Conservation (phyloP, 73 alveolate genomes). For the Tetrahymena thermophila region DNA sequence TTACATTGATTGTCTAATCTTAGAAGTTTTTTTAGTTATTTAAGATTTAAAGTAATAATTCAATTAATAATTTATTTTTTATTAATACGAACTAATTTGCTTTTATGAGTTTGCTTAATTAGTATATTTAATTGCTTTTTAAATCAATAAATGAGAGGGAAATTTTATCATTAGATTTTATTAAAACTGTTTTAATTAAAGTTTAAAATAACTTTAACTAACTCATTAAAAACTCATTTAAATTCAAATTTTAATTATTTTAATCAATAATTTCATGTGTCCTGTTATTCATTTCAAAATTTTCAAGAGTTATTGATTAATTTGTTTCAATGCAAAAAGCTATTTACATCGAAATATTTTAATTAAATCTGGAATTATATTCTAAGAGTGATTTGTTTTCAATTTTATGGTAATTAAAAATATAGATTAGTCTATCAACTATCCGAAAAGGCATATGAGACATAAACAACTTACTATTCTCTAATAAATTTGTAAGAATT, state of each 20-base stretch:
- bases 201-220: background rate
- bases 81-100: background rate
- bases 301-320: background rate
- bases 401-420: background rate
- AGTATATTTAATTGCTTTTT: background rate
- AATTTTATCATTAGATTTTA: background rate
- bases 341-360: background rate
- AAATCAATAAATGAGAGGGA: background rate
- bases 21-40: too few relatives aligned
- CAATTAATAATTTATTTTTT: too few relatives aligned
- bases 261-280: too few relatives aligned
- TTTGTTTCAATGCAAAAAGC: background rate
- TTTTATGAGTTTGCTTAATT: background rate
- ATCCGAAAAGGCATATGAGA: background rate
- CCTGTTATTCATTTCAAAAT: background rate
- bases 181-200: background rate
- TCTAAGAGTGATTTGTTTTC: background rate
- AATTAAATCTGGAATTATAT: background rate
- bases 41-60: too few relatives aligned
- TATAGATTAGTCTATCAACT: background rate
- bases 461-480: background rate
- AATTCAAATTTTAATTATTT: too few relatives aligned
- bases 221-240: background rate
- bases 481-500: background rate
- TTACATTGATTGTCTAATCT: too few relatives aligned